phyloP scores from a whole-genome alignment of 306 rosid species.

The Vigna angularis region DNA sequence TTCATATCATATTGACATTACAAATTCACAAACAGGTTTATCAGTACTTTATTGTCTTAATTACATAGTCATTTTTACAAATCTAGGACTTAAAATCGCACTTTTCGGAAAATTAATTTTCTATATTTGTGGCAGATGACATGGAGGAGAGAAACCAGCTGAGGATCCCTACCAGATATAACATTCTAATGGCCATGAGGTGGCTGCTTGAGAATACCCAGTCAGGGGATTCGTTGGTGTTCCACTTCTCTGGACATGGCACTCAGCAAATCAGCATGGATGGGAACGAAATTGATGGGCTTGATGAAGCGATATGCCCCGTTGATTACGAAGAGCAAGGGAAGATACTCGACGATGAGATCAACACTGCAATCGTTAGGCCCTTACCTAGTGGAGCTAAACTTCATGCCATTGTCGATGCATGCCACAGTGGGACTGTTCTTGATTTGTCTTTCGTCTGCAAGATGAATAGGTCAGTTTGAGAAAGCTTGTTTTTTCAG shows the following conservation, averaged over 20 bases:
- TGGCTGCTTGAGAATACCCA: conserved; percentile 53
- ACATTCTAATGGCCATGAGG: conserved; percentile 54
- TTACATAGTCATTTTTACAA: too few species aligned
- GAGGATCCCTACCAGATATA: conserved; percentile 54
- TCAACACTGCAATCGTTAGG: conserved; percentile 57
- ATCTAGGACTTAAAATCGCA: too few species aligned
- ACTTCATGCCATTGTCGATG: conserved; percentile 63
- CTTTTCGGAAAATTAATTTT: too few species aligned
- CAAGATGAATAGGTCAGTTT: conserved; percentile 56
- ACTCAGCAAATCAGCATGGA: conserved; percentile 34
- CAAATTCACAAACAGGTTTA: too few species aligned
- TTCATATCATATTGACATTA: too few species aligned
- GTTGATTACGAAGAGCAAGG: conserved; percentile 51
- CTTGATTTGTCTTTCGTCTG: conserved; percentile 59
- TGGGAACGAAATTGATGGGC: conserved; percentile 48
- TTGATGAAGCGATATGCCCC: conserved; percentile 60
- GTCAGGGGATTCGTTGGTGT: conserved; percentile 61
- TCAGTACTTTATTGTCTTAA: too few species aligned
- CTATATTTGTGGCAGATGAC: conserved; percentile 37
- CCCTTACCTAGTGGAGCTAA: conserved; percentile 55
- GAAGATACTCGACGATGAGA: conserved; percentile 53
- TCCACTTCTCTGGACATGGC: conserved; percentile 67
- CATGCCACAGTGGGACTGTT: conserved; percentile 60
- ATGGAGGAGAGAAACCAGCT: conserved; percentile 46
- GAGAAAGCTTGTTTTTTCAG: neutral